A percentile compares a stretch with the other conserved stretches of the same genome.
These are phyloP conservation scores for Fusarium kyushuense DNA, from an alignment of 2,329 filamentous ascomycete genomes.

Conservation along the genomic window DNA sequence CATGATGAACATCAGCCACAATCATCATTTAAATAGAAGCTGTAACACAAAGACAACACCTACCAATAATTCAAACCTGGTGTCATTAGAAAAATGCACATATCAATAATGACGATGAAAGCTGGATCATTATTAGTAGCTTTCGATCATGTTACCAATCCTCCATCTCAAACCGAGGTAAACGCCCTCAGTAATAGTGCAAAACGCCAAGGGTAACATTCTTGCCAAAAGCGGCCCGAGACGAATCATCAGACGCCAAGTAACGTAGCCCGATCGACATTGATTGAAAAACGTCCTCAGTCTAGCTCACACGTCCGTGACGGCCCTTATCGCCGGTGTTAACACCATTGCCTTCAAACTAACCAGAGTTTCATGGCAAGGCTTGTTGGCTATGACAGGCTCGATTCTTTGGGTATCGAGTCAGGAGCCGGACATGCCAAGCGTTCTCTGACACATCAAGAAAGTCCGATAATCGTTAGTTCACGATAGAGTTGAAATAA, in stretches of 20 bases:
- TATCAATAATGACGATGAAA: background rate
- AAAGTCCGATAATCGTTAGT: no score
- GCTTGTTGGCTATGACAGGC: background rate
- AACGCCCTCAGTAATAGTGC: background rate
- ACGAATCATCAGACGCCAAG: background rate
- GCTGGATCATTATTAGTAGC: background rate
- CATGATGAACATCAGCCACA: conserved; percentile 11
- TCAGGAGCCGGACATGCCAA: background rate
- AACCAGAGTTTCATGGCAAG: background rate
- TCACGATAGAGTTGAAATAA: background rate
- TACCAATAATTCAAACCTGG: background rate
- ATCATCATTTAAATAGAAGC: background rate
- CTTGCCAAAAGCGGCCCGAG: background rate
- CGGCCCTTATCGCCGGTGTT: background rate
- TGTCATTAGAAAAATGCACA: background rate
- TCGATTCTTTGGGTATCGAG: background rate
- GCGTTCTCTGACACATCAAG: background rate
- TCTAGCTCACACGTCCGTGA: background rate
- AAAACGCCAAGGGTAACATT: background rate
- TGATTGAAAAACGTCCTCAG: background rate
- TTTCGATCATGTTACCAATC: background rate
- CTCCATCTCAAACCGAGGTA: background rate
- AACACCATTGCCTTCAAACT: background rate
- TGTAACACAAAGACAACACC: background rate
- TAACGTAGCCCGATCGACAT: background rate